Evolutionary conservation across 225 moss, liverwort and hornwort species (phyloP).

Genomic region (Thuidium tamariscinum): DNA sequence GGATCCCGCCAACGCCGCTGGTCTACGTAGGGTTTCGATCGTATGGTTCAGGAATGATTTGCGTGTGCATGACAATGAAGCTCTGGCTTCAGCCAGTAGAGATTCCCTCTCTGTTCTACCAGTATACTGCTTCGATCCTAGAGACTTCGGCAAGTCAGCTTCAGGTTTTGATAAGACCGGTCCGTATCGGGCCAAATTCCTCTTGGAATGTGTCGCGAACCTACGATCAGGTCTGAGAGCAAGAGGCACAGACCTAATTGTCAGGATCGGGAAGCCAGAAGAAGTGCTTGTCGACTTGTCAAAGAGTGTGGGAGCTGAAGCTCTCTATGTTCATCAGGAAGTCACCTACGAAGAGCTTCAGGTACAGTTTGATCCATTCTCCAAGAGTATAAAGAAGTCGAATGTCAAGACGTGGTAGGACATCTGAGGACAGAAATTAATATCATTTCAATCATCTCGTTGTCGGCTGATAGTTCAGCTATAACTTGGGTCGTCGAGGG

Average conservation of each 20-base stretch:
- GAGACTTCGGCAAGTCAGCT: constrained; percentile 93
- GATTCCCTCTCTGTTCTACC: constrained; percentile 79
- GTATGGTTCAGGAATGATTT: constrained; percentile 98
- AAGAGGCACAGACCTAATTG: constrained; percentile 82
- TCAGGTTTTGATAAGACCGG: constrained; percentile 99
- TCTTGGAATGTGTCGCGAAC: constrained; percentile 74
- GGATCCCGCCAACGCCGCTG: constrained; percentile 62
- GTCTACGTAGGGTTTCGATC: constrained; percentile 59
- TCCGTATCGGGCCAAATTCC: constrained; percentile 85
- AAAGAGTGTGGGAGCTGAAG: constrained; percentile 75
- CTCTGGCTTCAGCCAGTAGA: constrained; percentile 64
- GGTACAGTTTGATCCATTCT: constrained; percentile 10
- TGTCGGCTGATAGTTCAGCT: neutral
- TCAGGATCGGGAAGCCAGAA: constrained; percentile 86
- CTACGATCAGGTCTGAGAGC: constrained; percentile 70
- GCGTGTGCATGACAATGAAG: constrained; percentile 97
- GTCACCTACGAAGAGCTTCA: constrained; percentile 83
- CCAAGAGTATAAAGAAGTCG: neutral
- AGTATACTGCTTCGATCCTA: constrained; percentile 94
- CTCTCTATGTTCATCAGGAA: constrained; percentile 89
- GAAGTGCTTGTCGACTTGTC: constrained; percentile 68
- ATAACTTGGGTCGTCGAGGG: neutral
- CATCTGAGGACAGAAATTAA: neutral
- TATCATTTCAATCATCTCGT: neutral
- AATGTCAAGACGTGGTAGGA: neutral